Conservation (phyloP, 805 yeast genomes). For the Sungouiella thailandica region DNA sequence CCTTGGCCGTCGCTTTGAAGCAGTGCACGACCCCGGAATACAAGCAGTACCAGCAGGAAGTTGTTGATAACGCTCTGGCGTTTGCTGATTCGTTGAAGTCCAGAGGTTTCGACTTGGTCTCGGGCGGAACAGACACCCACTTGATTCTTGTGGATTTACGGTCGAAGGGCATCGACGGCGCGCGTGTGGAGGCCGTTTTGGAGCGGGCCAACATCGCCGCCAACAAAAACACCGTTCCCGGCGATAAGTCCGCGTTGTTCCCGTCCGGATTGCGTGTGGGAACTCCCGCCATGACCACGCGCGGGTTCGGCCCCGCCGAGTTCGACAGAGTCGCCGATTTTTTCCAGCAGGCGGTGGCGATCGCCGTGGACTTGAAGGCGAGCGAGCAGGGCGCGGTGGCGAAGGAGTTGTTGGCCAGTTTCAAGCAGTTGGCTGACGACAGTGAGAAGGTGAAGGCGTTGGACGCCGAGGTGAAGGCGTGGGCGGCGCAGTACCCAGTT, state of each 20-base stretch:
- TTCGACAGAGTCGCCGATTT: slow-evolving; percentile 75
- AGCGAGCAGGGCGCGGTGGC: slow-evolving; percentile 54
- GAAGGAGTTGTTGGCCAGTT: slow-evolving; percentile 59
- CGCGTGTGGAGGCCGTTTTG: slow-evolving; percentile 85
- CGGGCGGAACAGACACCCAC: slow-evolving; percentile 94
- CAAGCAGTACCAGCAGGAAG: slow-evolving; percentile 78
- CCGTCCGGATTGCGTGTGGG: slow-evolving; percentile 98
- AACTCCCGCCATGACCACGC: slow-evolving; percentile 97
- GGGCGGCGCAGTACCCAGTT: slow-evolving; percentile 78
- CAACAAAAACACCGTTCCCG: slow-evolving; percentile 94
- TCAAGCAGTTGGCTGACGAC: slow-evolving; percentile 66
- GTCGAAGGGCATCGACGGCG: slow-evolving; percentile 84
- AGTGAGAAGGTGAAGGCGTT: slow-evolving; percentile 55
- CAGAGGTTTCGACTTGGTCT: slow-evolving; percentile 73
- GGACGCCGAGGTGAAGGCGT: slow-evolving; percentile 60
- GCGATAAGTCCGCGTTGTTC: slow-evolving; percentile 90
- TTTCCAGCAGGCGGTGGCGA: slow-evolving; percentile 73
- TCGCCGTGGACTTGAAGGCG: slow-evolving; percentile 58
- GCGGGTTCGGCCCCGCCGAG: slow-evolving; percentile 80
- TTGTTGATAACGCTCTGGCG: slow-evolving; percentile 73
- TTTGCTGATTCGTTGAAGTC: slow-evolving; percentile 64
- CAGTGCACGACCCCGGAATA: slow-evolving; percentile 89
- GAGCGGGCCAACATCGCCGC: slow-evolving; percentile 91
- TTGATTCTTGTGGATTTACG: slow-evolving; percentile 81
- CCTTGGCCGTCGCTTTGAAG: slow-evolving; percentile 89